These are phyloP conservation scores for Boletellus deceptivus DNA, from an alignment of 1,284 basidiomycete species.

Conservation along the genomic window DNA sequence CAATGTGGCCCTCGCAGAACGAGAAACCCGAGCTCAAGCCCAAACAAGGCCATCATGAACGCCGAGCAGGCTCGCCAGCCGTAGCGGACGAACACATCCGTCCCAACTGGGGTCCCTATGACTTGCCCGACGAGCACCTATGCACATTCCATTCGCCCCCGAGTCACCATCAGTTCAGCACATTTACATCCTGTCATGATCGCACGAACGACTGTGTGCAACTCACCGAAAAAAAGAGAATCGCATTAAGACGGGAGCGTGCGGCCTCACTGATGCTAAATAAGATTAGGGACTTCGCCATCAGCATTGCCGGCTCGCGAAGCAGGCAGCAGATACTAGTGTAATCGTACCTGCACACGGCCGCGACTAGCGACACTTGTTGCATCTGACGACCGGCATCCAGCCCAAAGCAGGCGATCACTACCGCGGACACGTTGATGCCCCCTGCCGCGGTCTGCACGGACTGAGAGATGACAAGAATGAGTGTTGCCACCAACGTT, in stretches of 20 bases:
- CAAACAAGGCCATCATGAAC: constrained; percentile 51
- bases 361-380: constrained; percentile 38
- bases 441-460: constrained; percentile 60
- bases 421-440: constrained; percentile 56
- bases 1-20: constrained; percentile 56
- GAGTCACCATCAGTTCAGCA: not conserved
- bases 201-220: not conserved
- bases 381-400: constrained; percentile 47
- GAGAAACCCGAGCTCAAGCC: constrained; percentile 44
- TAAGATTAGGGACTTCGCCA: not conserved
- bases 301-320: no score
- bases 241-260: constrained; percentile 60
- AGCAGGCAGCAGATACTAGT: no score
- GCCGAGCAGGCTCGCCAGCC: constrained; percentile 60
- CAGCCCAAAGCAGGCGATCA: constrained; percentile 44
- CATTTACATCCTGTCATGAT: not conserved
- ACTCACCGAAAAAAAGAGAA: constrained; percentile 56
- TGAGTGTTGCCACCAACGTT: constrained; percentile 47
- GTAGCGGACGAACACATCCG: constrained; percentile 53
- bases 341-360: constrained; percentile 38
- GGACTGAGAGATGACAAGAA: constrained; percentile 44
- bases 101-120: constrained; percentile 63
- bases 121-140: constrained; percentile 61
- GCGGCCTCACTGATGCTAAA: constrained; percentile 52
- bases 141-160: no score